Evolutionary conservation across 1,284 basidiomycete species (phyloP).

Genomic region (Veloboletus limbatus): DNA sequence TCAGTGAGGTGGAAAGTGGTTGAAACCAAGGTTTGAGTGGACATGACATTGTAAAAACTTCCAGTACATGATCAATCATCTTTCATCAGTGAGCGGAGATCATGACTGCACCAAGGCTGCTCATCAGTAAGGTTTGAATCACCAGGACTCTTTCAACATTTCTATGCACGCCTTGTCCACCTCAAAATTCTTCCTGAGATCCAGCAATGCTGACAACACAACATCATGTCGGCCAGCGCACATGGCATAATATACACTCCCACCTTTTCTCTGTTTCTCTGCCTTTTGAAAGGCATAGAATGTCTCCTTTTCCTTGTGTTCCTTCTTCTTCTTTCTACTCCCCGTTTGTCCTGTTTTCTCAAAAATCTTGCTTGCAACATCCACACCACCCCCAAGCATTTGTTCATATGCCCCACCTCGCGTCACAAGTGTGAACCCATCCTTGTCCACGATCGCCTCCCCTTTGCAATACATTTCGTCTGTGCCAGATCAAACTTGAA

Average conservation of each 20-base stretch:
- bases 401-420: too few relatives aligned
- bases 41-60: too few relatives aligned
- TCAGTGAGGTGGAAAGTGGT: too few relatives aligned
- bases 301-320: slow-evolving; percentile 65
- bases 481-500: slow-evolving; percentile 73
- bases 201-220: too few relatives aligned
- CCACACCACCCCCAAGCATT: too few relatives aligned
- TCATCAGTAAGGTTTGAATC: slow-evolving; percentile 80
- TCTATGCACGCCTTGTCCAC: slow-evolving; percentile 86
- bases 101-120: neutral
- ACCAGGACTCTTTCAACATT: slow-evolving; percentile 72
- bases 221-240: too few relatives aligned
- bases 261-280: slow-evolving; percentile 83
- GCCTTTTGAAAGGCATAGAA: slow-evolving; percentile 90
- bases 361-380: too few relatives aligned
- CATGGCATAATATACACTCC: slow-evolving; percentile 20
- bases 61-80: neutral
- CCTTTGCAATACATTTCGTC: slow-evolving; percentile 71
- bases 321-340: slow-evolving; percentile 60
- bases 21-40: neutral
- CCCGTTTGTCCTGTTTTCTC: too few relatives aligned
- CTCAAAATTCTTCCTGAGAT: slow-evolving; percentile 80
- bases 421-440: too few relatives aligned
- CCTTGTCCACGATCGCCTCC: slow-evolving; percentile 85
- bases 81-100: too few relatives aligned